Conservation (phyloP, 495 filamentous ascomycete genomes). For the Penicillium alfredii region DNA sequence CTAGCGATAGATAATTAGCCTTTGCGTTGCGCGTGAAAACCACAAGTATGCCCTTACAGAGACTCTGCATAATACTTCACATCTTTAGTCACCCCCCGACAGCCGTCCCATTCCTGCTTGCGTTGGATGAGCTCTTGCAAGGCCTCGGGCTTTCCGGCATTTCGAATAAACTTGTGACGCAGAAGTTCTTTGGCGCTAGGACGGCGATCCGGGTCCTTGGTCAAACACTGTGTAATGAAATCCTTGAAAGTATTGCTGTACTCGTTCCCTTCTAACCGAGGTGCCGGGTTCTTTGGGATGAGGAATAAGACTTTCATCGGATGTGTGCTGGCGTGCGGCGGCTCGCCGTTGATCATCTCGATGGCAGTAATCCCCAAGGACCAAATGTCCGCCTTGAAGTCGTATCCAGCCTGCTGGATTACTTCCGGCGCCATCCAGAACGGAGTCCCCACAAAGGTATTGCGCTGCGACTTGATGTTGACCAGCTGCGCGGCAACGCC, state of each 20-base stretch:
- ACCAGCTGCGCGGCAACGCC: constrained; percentile 94
- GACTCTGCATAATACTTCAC: constrained; percentile 89
- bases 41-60: constrained; percentile 44
- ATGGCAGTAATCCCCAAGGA: constrained; percentile 94
- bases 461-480: constrained; percentile 95
- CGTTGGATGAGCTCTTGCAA: constrained; percentile 83
- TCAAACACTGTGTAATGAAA: constrained; percentile 81
- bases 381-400: constrained; percentile 98
- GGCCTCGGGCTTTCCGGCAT: constrained; percentile 75
- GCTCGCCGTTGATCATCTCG: constrained; percentile 88
- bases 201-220: constrained; percentile 79
- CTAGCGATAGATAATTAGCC: constrained; percentile 22
- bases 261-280: constrained; percentile 72
- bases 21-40: neutral
- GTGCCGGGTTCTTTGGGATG: constrained; percentile 87
- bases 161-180: constrained; percentile 80
- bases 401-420: constrained; percentile 93
- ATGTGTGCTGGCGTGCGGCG: constrained; percentile 82
- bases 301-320: constrained; percentile 99
- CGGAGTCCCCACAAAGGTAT: constrained; percentile 97
- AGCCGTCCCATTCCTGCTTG: constrained; percentile 71
- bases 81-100: constrained; percentile 52
- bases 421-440: constrained; percentile 99
- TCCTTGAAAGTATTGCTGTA: constrained; percentile 92
- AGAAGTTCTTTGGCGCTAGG: constrained; percentile 86